These are phyloP conservation scores for Fraxinus quadrangulata DNA, from an alignment of 257 asterid genomes.

Conservation along the genomic window DNA sequence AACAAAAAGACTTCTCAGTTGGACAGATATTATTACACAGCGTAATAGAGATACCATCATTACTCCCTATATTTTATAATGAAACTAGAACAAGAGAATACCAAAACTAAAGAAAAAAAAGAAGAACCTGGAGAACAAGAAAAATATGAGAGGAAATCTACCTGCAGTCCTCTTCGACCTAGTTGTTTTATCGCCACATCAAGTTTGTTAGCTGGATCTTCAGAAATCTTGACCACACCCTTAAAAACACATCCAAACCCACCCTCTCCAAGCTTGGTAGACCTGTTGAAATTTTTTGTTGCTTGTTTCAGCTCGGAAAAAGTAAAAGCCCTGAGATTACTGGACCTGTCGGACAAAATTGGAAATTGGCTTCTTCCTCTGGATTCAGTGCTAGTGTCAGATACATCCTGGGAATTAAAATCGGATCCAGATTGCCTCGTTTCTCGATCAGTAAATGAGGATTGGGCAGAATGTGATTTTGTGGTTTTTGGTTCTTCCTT, in stretches of 20 bases:
- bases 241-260: slow-evolving; percentile 86
- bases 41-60: not conserved
- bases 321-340: slow-evolving; percentile 59
- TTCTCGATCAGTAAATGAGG: slow-evolving; percentile 54
- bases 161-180: slow-evolving; percentile 84
- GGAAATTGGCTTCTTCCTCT: slow-evolving; percentile 69
- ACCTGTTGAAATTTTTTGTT: slow-evolving; percentile 59
- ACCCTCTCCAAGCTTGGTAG: slow-evolving; percentile 83
- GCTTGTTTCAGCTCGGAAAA: slow-evolving; percentile 64
- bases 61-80: not conserved
- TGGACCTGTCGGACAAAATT: slow-evolving; percentile 45
- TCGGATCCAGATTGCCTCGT: slow-evolving; percentile 56
- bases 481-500: slow-evolving; percentile 60
- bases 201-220: slow-evolving; percentile 54
- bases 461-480: slow-evolving; percentile 37
- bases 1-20: not conserved
- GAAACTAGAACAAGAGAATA: not conserved
- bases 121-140: not conserved
- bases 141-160: slow-evolving; percentile 18
- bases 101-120: not conserved
- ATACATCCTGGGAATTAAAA: slow-evolving; percentile 59
- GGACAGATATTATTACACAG: not conserved
- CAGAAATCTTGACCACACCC: slow-evolving; percentile 53
- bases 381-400: slow-evolving; percentile 70
- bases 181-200: slow-evolving; percentile 87